Conservation (phyloP, 2,329 filamentous ascomycete genomes). For the Fusarium praegraminearum region DNA sequence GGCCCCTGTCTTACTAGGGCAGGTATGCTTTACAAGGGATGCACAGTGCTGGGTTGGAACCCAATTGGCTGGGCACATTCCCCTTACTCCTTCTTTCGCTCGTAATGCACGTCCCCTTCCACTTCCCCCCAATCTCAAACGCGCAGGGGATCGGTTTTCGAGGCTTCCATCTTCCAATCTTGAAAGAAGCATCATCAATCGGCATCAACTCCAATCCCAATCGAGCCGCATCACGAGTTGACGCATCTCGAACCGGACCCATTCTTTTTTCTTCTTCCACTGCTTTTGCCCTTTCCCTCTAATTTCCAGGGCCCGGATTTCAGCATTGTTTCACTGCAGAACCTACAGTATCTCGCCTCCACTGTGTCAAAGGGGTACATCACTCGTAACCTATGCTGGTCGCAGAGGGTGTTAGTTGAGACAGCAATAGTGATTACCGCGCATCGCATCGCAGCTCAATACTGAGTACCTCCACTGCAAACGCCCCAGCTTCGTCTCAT, state of each 20-base stretch:
- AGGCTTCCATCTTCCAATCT: conserved; percentile 22
- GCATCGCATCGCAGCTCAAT: neutral
- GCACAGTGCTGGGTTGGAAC: conserved; percentile 15
- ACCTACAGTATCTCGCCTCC: neutral
- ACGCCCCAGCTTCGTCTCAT: conserved; percentile 5
- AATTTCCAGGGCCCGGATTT: neutral
- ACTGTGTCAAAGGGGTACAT: conserved; percentile 33
- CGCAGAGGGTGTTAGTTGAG: conserved; percentile 21
- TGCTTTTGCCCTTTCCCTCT: conserved; percentile 2
- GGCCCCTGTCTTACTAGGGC: neutral
- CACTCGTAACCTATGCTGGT: conserved; percentile 9
- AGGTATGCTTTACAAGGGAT: neutral
- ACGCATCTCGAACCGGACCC: conserved; percentile 12
- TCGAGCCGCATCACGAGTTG: conserved; percentile 9
- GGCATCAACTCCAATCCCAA: conserved; percentile 3
- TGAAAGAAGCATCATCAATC: conserved; percentile 33
- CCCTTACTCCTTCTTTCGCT: neutral
- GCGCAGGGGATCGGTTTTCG: conserved; percentile 18
- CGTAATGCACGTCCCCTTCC: neutral
- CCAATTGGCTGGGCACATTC: conserved; percentile 27
- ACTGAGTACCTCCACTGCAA: neutral
- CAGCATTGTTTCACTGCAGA: conserved; percentile 17
- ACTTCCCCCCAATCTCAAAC: conserved; percentile 1
- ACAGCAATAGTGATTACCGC: neutral
- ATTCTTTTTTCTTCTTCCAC: neutral